Conservation (phyloP, 441 rosid species). For the Mallotus repandus region DNA sequence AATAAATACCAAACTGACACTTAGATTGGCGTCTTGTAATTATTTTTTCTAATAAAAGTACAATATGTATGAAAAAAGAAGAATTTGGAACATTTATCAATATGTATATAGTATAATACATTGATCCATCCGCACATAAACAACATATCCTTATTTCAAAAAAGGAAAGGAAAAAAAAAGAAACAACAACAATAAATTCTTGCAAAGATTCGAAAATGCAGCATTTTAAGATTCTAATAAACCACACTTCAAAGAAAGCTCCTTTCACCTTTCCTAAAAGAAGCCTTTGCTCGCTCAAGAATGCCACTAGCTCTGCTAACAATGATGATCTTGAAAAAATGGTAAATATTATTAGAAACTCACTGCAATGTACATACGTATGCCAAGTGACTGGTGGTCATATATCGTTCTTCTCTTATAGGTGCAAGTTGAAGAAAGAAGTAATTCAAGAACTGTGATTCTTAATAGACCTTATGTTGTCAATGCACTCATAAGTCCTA, state of each 20-base stretch:
- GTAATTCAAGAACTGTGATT: constrained; percentile 22
- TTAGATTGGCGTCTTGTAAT: too few species aligned
- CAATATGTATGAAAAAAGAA: too few species aligned
- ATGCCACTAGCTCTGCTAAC: neutral
- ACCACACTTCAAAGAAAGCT: neutral
- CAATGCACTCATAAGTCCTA: constrained; percentile 22
- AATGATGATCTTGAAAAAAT: neutral
- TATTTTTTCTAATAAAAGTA: too few species aligned
- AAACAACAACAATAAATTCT: neutral
- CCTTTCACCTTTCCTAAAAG: constrained; percentile 8
- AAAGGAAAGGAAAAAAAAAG: too few species aligned
- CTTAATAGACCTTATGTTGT: constrained; percentile 26
- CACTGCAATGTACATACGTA: too few species aligned
- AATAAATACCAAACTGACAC: too few species aligned
- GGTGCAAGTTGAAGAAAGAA: constrained; percentile 22
- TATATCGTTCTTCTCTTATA: neutral
- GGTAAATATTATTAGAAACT: neutral
- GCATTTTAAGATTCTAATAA: neutral
- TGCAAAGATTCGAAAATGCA: neutral
- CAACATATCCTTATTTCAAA: too few species aligned
- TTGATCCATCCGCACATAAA: too few species aligned
- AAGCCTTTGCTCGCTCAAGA: neutral
- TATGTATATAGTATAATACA: too few species aligned
- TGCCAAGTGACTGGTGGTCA: too few species aligned
- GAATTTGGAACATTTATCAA: too few species aligned